phyloP scores from a whole-genome alignment of 495 filamentous ascomycete species.

The Aspergillus egyptiacus region DNA sequence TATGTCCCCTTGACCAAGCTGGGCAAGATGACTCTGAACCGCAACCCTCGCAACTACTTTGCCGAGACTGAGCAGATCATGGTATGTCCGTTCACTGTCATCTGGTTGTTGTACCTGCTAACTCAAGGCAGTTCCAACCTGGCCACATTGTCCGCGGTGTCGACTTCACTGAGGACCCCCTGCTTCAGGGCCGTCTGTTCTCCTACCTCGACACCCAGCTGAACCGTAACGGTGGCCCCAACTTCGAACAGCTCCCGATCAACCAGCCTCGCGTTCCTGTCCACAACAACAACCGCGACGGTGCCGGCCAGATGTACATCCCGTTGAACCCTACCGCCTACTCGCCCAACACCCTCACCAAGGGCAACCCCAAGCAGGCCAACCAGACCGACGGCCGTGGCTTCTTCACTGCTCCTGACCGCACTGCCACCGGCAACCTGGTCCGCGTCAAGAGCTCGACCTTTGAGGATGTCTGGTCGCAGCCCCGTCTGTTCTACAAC shows the following conservation, averaged over 20 bases:
- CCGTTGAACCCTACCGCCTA: conserved; percentile 50
- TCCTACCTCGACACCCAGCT: conserved; percentile 72
- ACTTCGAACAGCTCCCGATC: conserved; percentile 72
- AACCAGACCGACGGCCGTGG: conserved; percentile 63
- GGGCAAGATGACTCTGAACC: conserved; percentile 63
- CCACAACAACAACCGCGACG: conserved; percentile 67
- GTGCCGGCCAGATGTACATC: conserved; percentile 43
- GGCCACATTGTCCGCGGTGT: conserved; percentile 60
- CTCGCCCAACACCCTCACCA: conserved; percentile 62
- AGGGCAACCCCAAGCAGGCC: conserved; percentile 59
- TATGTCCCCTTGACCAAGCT: conserved; percentile 59
- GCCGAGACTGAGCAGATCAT: conserved; percentile 71
- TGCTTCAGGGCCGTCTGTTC: conserved; percentile 68
- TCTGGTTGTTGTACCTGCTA: conserved; percentile 1
- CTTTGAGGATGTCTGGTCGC: conserved; percentile 71
- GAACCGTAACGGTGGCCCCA: conserved; percentile 65
- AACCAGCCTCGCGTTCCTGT: conserved; percentile 58
- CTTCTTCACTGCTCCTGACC: conserved; percentile 66
- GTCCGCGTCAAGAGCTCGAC: conserved; percentile 55
- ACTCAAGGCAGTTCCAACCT: conserved; percentile 60
- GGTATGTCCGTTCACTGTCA: conserved; percentile 33
- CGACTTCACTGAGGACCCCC: conserved; percentile 67
- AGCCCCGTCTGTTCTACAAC: conserved; percentile 73
- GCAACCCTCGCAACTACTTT: conserved; percentile 71
- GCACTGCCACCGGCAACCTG: conserved; percentile 47